Evolutionary conservation across 345 rosid species (phyloP).

Genomic region (Rhodomyrtus tomentosa): DNA sequence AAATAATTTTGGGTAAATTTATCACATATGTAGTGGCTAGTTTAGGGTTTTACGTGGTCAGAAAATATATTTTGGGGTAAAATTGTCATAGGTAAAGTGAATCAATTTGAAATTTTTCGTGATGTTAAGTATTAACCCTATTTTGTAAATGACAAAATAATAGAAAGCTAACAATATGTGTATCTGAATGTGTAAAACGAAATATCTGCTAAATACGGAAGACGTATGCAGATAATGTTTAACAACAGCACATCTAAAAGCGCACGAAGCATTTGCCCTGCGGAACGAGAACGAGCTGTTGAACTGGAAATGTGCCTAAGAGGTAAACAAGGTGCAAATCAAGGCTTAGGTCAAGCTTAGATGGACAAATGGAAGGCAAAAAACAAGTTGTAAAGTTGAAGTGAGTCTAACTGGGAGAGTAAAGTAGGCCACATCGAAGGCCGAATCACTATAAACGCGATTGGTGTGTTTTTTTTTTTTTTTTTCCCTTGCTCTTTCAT

Average conservation of each 20-base stretch:
- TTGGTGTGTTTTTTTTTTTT: too few species aligned
- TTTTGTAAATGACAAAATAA: neutral
- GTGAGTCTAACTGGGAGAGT: neutral
- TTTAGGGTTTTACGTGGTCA: too few species aligned
- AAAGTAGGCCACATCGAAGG: neutral
- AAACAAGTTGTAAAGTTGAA: too few species aligned
- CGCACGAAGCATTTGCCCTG: neutral
- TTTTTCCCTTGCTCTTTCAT: too few species aligned
- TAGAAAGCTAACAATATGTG: neutral
- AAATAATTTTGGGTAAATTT: too few species aligned
- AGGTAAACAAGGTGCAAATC: neutral
- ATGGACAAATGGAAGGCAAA: neutral
- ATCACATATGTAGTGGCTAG: too few species aligned
- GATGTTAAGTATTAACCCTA: too few species aligned
- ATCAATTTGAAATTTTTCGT: too few species aligned
- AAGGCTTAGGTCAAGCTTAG: neutral
- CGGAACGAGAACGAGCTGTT: neutral
- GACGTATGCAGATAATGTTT: neutral
- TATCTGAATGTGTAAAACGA: neutral
- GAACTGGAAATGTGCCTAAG: neutral
- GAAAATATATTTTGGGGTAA: too few species aligned
- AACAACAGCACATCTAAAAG: neutral
- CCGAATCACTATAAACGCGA: neutral
- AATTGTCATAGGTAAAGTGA: too few species aligned
- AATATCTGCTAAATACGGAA: neutral